A percentile compares a stretch with the other conserved stretches of the same genome.
Evolutionary conservation across 176 grass and related monocot species (phyloP).

Genomic region (Puccinellia tenuiflora): DNA sequence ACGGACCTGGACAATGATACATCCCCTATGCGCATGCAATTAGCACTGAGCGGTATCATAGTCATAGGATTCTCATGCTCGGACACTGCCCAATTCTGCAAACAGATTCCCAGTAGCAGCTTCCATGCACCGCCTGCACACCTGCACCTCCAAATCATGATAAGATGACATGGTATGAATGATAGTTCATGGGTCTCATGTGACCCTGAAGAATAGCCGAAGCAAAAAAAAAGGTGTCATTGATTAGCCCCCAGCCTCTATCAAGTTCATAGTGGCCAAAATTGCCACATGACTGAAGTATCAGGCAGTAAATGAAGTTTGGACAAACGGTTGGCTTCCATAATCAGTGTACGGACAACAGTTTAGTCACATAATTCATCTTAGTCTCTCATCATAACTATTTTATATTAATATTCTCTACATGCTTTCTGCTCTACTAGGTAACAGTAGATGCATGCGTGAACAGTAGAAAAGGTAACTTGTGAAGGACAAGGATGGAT

Average conservation of each 20-base stretch:
- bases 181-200: slow-evolving; percentile 20
- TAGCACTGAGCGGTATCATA: background rate
- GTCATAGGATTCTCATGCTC: slow-evolving; percentile 11
- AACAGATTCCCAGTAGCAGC: slow-evolving; percentile 23
- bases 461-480: slow-evolving; percentile 11
- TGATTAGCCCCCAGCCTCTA: background rate
- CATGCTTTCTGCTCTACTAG: slow-evolving; percentile 20
- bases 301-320: background rate
- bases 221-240: background rate
- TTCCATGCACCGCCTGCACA: slow-evolving; percentile 29
- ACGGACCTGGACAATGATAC: slow-evolving; percentile 16
- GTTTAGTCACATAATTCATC: background rate
- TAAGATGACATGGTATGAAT: slow-evolving; percentile 8
- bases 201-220: slow-evolving; percentile 5
- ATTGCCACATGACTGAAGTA: background rate
- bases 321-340: background rate
- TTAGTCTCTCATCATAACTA: background rate
- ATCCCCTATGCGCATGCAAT: background rate
- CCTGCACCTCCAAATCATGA: slow-evolving; percentile 17
- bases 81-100: slow-evolving; percentile 30
- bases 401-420: background rate
- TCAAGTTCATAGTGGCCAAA: background rate
- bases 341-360: background rate
- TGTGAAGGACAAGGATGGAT: slow-evolving; percentile 30
- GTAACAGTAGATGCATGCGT: slow-evolving; percentile 20